Base-by-base conservation (phyloP, 192 early-diverging fungal genomes). In the Phlyctochytrium arcticum region DNA sequence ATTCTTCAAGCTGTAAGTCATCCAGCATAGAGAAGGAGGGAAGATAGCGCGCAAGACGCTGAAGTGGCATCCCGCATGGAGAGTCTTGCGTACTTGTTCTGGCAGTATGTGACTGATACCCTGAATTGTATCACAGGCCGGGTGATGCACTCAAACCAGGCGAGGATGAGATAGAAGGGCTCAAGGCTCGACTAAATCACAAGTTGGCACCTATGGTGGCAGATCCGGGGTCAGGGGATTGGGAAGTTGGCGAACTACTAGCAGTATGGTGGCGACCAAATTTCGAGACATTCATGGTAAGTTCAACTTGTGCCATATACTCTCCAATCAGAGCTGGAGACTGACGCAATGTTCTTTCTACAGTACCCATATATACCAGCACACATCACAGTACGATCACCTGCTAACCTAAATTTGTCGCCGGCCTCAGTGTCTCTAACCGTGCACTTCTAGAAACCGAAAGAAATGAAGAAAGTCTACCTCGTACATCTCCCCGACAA, bases 341-440 rank as follows among this genome's bases (percentile, higher is more conserved):
- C 12, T n/a, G 39, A 44, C 12, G 39, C 39, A n/a, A 36, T 24
- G 33, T 39, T 46, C 39, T 32, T 47, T 6, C 31, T 26, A 19
- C 60, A 89, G 89, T 92, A 90, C 54, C 90, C 90, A 3, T 92
- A 90, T 72, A 62, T 87, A 19, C 88, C 90, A 30, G 85, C 88
- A 15, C 90, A 92, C 57, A 82, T 92, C 31, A 88, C 87, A 47
- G 78, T 79, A 58, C 70, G 60, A 36, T 17, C 30, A 6, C 21
- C 17, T 36, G 0, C 34, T 1, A n/a, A 23, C 17, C 48, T 54
- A 44, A 10, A 23, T 55, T 10, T 24, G 29, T n/a, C n/a, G n/a
- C n/a, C n/a, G n/a, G n/a, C n/a, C n/a, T n/a, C n/a, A n/a, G n/a
- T n/a, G n/a, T n/a, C n/a, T n/a, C n/a, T n/a, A n/a, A n/a, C n/a